Conservation (phyloP, 2,329 filamentous ascomycete species). For the Lasiodiplodia sp. region DNA sequence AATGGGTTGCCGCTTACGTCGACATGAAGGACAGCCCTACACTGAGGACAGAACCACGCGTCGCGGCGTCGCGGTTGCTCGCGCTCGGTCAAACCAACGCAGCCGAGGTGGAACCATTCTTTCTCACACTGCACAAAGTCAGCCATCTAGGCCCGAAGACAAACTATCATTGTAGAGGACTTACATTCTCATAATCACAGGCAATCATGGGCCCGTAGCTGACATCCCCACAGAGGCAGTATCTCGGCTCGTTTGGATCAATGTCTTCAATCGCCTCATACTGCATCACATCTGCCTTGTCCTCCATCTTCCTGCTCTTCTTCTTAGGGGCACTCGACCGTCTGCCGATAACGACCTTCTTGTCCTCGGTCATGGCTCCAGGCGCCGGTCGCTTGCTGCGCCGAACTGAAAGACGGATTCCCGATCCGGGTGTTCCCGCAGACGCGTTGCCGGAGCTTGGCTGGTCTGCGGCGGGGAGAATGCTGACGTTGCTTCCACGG, state of each 20-base stretch:
- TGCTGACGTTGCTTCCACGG: constrained; percentile 55
- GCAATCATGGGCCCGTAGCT: constrained; percentile 85
- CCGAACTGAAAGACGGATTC: constrained; percentile 38
- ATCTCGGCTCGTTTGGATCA: constrained; percentile 77
- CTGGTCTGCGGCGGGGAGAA: constrained; percentile 41
- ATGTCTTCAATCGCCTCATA: constrained; percentile 52
- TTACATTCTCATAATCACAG: constrained; percentile 79
- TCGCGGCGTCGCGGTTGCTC: constrained; percentile 68
- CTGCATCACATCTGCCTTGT: constrained; percentile 55
- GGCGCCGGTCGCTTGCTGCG: constrained; percentile 75
- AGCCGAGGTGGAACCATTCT: constrained; percentile 86
- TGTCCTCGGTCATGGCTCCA: constrained; percentile 71
- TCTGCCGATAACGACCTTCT: constrained; percentile 73
- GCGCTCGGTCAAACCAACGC: constrained; percentile 71
- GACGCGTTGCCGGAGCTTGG: constrained; percentile 31
- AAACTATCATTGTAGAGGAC: constrained; percentile 41
- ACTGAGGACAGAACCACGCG: constrained; percentile 87
- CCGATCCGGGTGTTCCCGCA: constrained; percentile 41
- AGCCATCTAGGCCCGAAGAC: neutral
- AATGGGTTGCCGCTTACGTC: constrained; percentile 46
- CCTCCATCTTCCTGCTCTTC: constrained; percentile 63
- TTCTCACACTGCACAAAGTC: constrained; percentile 66
- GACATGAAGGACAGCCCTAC: constrained; percentile 48
- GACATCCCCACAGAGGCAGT: constrained; percentile 80
- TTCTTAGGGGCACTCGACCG: constrained; percentile 66